These are phyloP conservation scores for Centrapalus pauciflorus DNA, from an alignment of 129 eudicot genomes.

Conservation along the genomic window DNA sequence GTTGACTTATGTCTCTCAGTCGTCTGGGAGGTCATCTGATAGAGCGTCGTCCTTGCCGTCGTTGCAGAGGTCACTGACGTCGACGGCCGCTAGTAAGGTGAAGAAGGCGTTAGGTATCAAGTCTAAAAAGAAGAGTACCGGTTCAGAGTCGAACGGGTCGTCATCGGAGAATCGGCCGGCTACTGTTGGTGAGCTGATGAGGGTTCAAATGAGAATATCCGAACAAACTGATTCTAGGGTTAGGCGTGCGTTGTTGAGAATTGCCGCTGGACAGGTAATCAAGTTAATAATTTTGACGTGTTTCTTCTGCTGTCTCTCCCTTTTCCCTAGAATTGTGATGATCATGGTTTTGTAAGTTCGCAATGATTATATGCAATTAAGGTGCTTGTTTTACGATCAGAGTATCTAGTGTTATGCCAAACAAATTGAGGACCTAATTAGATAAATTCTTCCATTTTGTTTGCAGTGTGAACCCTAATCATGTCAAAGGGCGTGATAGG, in stretches of 20 bases:
- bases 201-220: conserved; percentile 76
- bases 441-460: not conserved
- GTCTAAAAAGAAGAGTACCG: conserved; percentile 30
- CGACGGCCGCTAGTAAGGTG: conserved; percentile 61
- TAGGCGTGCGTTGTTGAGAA: conserved; percentile 59
- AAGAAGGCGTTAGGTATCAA: conserved; percentile 68
- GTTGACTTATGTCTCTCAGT: conserved; percentile 59
- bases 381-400: not conserved
- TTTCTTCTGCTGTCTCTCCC: not conserved
- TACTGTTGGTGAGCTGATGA: conserved; percentile 66
- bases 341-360: not conserved
- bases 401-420: not conserved
- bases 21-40: conserved; percentile 32
- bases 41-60: conserved; percentile 38
- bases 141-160: conserved; percentile 8
- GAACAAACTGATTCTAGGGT: conserved; percentile 78
- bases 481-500: too few species aligned
- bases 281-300: not conserved
- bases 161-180: conserved; percentile 26
- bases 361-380: not conserved
- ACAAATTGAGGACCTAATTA: not conserved
- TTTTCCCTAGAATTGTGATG: not conserved
- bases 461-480: not conserved
- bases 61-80: conserved; percentile 45
- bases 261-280: conserved; percentile 83